Percentiles rank a stretch among this genome's conserved stretches.
Evolutionary conservation across 148 eudicot species (phyloP).

Genomic region (Heliamphora exappendiculata): DNA sequence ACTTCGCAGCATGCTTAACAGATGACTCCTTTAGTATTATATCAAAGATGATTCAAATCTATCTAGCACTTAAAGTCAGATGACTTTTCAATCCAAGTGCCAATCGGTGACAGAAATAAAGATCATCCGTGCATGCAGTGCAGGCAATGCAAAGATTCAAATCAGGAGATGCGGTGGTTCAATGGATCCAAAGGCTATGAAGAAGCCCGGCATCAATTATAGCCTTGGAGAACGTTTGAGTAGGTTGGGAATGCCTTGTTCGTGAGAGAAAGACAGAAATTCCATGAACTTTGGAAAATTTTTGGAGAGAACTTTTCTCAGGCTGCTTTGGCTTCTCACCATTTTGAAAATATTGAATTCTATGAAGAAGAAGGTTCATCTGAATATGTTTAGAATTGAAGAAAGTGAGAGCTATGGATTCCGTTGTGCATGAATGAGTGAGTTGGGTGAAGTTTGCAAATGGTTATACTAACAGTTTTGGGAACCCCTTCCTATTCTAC

Average conservation of each 20-base stretch:
- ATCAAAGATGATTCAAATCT: not conserved
- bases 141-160: conserved; percentile 54
- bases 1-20: no score
- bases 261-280: conserved; percentile 35
- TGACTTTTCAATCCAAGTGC: no score
- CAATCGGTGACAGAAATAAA: no score
- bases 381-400: conserved; percentile 30
- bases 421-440: conserved; percentile 31
- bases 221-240: conserved; percentile 44
- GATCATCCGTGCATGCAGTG: conserved; percentile 24
- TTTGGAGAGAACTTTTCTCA: conserved; percentile 18
- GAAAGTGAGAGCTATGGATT: conserved; percentile 28
- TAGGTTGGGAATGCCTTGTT: conserved; percentile 48
- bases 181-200: conserved; percentile 59
- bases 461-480: not conserved
- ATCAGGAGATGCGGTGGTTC: conserved; percentile 48
- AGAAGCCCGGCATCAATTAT: conserved; percentile 52
- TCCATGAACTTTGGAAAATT: conserved; percentile 55
- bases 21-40: not conserved
- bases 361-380: conserved; percentile 27
- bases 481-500: not conserved
- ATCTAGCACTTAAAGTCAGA: not conserved
- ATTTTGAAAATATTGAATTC: conserved; percentile 43
- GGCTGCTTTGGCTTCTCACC: conserved; percentile 16
- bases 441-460: not conserved